Conservation (phyloP, 2,329 filamentous ascomycete species). For the Calonectria crousiana region DNA sequence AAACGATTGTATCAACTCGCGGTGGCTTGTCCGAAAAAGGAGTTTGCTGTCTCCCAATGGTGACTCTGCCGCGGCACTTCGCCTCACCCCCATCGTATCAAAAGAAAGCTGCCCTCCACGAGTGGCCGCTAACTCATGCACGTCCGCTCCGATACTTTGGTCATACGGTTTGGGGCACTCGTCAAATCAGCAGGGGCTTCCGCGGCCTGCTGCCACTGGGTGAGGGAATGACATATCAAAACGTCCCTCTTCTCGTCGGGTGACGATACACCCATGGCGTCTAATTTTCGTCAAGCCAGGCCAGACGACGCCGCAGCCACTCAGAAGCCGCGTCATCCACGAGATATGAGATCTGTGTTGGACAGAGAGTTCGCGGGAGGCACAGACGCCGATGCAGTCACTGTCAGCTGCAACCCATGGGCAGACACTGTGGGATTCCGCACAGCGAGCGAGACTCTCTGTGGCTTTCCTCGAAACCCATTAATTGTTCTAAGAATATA, state of each 20-base stretch:
- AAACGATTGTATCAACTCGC: not conserved
- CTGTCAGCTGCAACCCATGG: slow-evolving; percentile 8
- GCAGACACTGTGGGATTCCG: not conserved
- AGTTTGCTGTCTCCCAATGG: not conserved
- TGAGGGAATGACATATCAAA: not conserved
- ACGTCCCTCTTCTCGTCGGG: not conserved
- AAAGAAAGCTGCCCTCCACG: not conserved
- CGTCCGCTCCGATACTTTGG: not conserved
- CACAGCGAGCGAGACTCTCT: not conserved
- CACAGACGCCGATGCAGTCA: slow-evolving; percentile 12
- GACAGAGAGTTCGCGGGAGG: not conserved
- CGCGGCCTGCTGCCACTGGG: not conserved
- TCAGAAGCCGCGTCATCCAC: not conserved
- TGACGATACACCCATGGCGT: not conserved
- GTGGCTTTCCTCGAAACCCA: not conserved
- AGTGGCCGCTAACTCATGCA: not conserved
- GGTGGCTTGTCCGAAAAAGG: not conserved
- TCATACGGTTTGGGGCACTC: not conserved
- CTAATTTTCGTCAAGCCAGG: not conserved
- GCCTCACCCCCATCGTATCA: not conserved
- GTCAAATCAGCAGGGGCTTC: not conserved
- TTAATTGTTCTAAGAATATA: slow-evolving; percentile 10
- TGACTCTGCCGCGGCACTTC: not conserved
- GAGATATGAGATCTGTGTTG: not conserved
- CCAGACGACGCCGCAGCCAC: not conserved